Base-by-base conservation (phyloP, 371 early-diverging fungal genomes). In the Lichtheimia corymbifera region DNA sequence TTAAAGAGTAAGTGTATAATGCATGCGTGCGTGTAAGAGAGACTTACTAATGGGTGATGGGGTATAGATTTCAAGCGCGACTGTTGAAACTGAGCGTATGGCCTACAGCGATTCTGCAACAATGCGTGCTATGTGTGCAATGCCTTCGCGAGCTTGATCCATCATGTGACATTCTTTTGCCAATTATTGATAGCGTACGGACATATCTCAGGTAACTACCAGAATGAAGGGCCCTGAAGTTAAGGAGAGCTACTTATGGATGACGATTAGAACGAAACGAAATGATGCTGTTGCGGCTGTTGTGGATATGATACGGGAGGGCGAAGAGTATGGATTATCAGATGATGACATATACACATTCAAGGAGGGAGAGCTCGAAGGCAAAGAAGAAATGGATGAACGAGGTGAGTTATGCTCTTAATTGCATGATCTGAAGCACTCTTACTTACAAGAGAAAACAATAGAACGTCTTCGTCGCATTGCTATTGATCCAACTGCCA, bases 71-170 rank as follows among this genome's bases (percentile, higher is more conserved):
- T 15, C 22, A 66, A 15, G 54, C n/a, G 1, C 57, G 79, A 45
- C 55, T 79, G 22, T 58, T 79, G n/a, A 71, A 76, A 18, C 67
- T 58, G 43, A 73, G 79, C 9, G 74, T 71, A 5, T 70, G 68
- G 25, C 63, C 74, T 9, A 52, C 58, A 5, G 68, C 67, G 49
- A 74, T 79, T 15, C 40, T 79, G 1, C 67, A 73, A 6, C 72
- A 73, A 25, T 70, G 70, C 35, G 63, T 65, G 1, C 58, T 55
- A n/a, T 79, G 76, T 50, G 67, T 76, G 9, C 68, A 57, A 17
- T 74, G 67, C 27, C 50, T 79, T 4, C 50, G 65, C 13, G 50
- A 68, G 5, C 63, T 72, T 42, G 76, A 79, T 58, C 74, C 74
- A 3, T 61, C 70, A 7, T 77, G 74, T 55, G 63, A 57, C 9